A percentile compares a stretch with the other conserved stretches of the same genome.
Conservation (phyloP, 805 yeast genomes). For the Metschnikowia hibisci region DNA sequence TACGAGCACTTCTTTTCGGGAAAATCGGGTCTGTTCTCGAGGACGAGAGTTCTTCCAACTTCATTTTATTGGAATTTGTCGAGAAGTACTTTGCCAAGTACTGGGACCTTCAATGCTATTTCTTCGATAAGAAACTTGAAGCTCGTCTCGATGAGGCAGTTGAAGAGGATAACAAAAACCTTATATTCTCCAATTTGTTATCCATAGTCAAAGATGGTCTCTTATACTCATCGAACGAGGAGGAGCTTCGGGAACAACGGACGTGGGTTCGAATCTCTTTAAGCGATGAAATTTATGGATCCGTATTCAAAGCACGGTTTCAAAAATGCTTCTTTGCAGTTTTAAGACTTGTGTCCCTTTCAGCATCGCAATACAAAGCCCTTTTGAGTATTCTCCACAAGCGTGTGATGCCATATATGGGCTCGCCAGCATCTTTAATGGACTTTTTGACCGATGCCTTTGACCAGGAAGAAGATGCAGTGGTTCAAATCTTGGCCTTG, state of each 20-base stretch:
- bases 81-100: conserved; percentile 46
- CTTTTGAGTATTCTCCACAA: conserved; percentile 72
- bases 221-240: conserved; percentile 21
- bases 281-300: conserved; percentile 36
- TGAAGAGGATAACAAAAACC: not conserved
- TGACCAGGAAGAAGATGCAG: conserved; percentile 40
- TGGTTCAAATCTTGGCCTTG: conserved; percentile 71
- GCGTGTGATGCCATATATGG: conserved; percentile 75
- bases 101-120: conserved; percentile 78
- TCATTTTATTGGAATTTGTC: conserved; percentile 52
- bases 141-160: conserved; percentile 7
- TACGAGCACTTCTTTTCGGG: conserved; percentile 28
- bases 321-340: conserved; percentile 65
- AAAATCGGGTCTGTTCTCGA: conserved; percentile 34
- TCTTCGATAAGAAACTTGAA: conserved; percentile 44
- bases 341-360: conserved; percentile 45
- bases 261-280: conserved; percentile 33
- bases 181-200: conserved; percentile 37
- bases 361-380: conserved; percentile 61
- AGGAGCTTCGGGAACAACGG: conserved; percentile 27
- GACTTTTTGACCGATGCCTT: conserved; percentile 91
- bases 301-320: conserved; percentile 56
- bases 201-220: conserved; percentile 34
- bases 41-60: conserved; percentile 48
- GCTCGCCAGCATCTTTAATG: conserved; percentile 80